Conservation (phyloP, 1,139 yeast species). For the Saccharomyces hybrid region DNA sequence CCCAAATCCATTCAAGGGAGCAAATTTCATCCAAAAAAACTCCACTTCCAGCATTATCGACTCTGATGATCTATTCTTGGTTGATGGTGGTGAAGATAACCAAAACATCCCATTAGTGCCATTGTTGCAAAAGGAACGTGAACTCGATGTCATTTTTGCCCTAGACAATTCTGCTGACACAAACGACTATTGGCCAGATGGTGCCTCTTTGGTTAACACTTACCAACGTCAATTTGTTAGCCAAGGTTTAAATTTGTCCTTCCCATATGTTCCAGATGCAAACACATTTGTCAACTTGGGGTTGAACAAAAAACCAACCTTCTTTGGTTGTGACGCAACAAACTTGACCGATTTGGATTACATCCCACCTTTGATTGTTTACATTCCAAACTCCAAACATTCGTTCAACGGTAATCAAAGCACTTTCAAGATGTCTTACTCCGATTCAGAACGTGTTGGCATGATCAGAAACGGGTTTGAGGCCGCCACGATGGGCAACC, state of each 20-base stretch:
- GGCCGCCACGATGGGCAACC: slow-evolving; percentile 59
- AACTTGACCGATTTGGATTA: slow-evolving; percentile 49
- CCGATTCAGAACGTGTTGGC: slow-evolving; percentile 46
- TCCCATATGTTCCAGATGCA: slow-evolving; percentile 76
- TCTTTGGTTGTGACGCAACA: slow-evolving; percentile 73
- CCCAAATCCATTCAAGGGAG: slow-evolving; percentile 57
- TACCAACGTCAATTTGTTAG: slow-evolving; percentile 60
- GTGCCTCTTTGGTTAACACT: slow-evolving; percentile 57
- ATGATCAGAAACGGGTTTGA: slow-evolving; percentile 76
- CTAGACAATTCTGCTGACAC: slow-evolving; percentile 85
- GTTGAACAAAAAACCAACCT: slow-evolving; percentile 55
- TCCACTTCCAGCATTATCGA: slow-evolving; percentile 33
- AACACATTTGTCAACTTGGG: slow-evolving; percentile 52
- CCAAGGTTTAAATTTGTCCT: slow-evolving; percentile 50
- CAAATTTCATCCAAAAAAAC: slow-evolving; percentile 39
- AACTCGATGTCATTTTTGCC: slow-evolving; percentile 73
- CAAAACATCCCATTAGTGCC: slow-evolving; percentile 79
- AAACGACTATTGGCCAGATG: slow-evolving; percentile 62
- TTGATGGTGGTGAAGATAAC: slow-evolving; percentile 85
- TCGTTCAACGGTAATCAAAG: slow-evolving; percentile 60
- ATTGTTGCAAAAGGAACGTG: slow-evolving; percentile 59
- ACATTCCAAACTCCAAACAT: slow-evolving; percentile 70
- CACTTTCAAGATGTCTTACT: slow-evolving; percentile 57
- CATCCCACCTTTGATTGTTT: slow-evolving; percentile 66
- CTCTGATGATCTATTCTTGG: slow-evolving; percentile 48